Percentiles rank a stretch among this genome's conserved stretches.
These are phyloP conservation scores for Colletotrichum limetticola DNA, from an alignment of 2,329 filamentous ascomycete genomes.

Conservation along the genomic window DNA sequence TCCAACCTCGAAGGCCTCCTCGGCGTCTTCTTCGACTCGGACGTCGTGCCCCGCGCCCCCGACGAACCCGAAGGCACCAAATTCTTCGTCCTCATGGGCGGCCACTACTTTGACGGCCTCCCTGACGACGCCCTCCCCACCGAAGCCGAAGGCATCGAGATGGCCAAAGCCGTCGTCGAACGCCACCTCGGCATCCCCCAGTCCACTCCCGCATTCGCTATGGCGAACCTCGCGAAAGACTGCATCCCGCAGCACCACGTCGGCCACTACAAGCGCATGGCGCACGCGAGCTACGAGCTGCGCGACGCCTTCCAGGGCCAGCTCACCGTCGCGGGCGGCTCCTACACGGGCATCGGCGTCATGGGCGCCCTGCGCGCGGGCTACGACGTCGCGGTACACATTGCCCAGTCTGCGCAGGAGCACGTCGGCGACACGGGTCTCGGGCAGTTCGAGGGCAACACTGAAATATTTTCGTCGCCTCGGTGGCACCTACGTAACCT, in stretches of 20 bases:
- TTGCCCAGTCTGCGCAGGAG: slow-evolving; percentile 40
- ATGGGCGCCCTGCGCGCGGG: slow-evolving; percentile 63
- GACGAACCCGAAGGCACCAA: slow-evolving; percentile 50
- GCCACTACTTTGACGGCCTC: slow-evolving; percentile 94
- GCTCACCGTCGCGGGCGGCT: slow-evolving; percentile 71
- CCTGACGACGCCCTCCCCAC: slow-evolving; percentile 65
- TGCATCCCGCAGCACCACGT: slow-evolving; percentile 94
- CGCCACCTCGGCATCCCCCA: slow-evolving; percentile 78
- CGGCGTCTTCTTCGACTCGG: slow-evolving; percentile 92
- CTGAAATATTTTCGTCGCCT: no score
- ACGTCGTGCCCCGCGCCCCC: slow-evolving; percentile 54
- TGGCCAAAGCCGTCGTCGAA: slow-evolving; percentile 76
- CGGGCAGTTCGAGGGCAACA: slow-evolving; percentile 38
- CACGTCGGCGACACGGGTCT: slow-evolving; percentile 48
- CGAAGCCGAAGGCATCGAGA: slow-evolving; percentile 71
- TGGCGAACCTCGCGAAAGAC: slow-evolving; percentile 68
- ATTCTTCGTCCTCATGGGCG: slow-evolving; percentile 91
- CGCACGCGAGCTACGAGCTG: slow-evolving; percentile 65
- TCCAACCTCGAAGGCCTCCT: slow-evolving; percentile 86
- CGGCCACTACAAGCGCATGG: slow-evolving; percentile 76
- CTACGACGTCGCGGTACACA: slow-evolving; percentile 53
- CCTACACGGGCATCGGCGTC: slow-evolving; percentile 63
- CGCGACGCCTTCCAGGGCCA: slow-evolving; percentile 66
- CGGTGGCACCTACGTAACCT: background rate
- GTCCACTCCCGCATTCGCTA: slow-evolving; percentile 68